phyloP scores from a whole-genome alignment of 768 basidiomycete species.

The Fomitopsis pulvina region DNA sequence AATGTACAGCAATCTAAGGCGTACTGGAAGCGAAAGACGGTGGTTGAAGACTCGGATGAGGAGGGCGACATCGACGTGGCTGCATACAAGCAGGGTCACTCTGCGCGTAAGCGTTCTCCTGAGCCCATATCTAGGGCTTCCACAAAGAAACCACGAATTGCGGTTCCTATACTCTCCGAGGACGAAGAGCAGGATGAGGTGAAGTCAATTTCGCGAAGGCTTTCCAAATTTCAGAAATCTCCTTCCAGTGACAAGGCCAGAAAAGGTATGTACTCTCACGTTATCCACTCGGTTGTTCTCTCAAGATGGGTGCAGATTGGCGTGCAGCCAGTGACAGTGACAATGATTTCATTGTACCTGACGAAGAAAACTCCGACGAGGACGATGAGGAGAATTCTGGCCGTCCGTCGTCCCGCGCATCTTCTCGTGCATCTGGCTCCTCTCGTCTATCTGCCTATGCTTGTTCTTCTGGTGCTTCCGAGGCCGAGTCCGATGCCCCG shows the following conservation, averaged over 20 bases:
- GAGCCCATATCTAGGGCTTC: slow-evolving; percentile 27
- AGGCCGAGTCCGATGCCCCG: slow-evolving; percentile 28
- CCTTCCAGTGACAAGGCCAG: slow-evolving; percentile 34
- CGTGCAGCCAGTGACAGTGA: no score
- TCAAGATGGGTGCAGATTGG: not conserved
- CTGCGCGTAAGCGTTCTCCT: slow-evolving; percentile 11
- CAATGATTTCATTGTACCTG: slow-evolving; percentile 66
- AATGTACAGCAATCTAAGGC: not conserved
- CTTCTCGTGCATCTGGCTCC: slow-evolving; percentile 23
- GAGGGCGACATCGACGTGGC: slow-evolving; percentile 7
- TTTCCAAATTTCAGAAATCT: slow-evolving; percentile 63
- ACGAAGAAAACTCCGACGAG: slow-evolving; percentile 49
- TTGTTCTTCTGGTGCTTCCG: slow-evolving; percentile 21
- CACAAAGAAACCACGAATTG: slow-evolving; percentile 57
- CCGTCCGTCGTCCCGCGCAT: slow-evolving; percentile 46
- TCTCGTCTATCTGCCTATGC: slow-evolving; percentile 27
- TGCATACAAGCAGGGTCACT: slow-evolving; percentile 11
- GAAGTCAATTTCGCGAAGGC: slow-evolving; percentile 48
- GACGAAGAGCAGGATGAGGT: slow-evolving; percentile 43
- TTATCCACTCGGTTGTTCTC: not conserved
- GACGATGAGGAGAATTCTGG: slow-evolving; percentile 18
- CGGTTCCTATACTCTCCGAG: slow-evolving; percentile 33
- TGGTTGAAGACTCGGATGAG: slow-evolving; percentile 67
- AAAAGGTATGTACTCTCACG: not conserved
- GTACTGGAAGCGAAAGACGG: slow-evolving; percentile 46